Evolutionary conservation across 2,329 filamentous ascomycete genomes (phyloP).

Genomic region (Penicillium sp.): DNA sequence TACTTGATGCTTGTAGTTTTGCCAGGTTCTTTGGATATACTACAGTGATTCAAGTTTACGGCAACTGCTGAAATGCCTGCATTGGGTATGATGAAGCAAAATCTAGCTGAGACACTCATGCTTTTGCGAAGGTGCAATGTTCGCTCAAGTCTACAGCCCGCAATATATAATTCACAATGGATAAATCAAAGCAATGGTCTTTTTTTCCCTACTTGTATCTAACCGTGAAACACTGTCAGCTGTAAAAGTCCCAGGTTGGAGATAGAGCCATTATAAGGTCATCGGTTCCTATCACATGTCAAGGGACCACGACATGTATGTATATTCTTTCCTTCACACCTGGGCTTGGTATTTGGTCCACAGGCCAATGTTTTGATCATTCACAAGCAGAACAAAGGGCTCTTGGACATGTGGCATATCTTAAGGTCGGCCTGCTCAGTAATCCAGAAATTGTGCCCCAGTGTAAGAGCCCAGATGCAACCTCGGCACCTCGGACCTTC

Average conservation of each 20-base stretch:
- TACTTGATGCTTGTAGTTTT: background rate
- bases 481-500: conserved; percentile 27
- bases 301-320: background rate
- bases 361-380: background rate
- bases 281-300: conserved; percentile 2
- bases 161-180: background rate
- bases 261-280: background rate
- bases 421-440: background rate
- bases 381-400: background rate
- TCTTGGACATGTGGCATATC: background rate
- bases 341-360: background rate
- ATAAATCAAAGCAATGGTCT: background rate
- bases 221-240: background rate
- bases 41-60: background rate
- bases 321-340: background rate
- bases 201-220: background rate
- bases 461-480: conserved; percentile 5
- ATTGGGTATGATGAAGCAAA: background rate
- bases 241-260: background rate
- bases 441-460: conserved; percentile 2
- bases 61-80: background rate
- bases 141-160: background rate
- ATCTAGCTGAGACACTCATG: background rate
- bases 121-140: background rate
- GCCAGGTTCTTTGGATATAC: background rate